Evolutionary conservation across 1,284 basidiomycete genomes (phyloP).

Genomic region (Fomitopsis pinicola): DNA sequence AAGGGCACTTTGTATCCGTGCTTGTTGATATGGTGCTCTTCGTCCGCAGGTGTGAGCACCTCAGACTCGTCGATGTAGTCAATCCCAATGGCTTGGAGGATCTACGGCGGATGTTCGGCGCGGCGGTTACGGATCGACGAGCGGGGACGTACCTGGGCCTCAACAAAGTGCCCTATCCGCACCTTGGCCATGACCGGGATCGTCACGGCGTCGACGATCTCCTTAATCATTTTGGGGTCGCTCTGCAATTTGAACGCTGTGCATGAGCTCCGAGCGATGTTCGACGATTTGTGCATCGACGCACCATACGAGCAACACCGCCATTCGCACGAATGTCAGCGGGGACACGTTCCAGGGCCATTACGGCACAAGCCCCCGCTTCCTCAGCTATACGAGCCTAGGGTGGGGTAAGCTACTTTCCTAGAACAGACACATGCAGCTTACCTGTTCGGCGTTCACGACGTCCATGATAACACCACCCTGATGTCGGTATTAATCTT

Average conservation of each 20-base stretch:
- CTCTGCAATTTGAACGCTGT: conserved; percentile 45
- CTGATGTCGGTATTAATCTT: conserved; percentile 29
- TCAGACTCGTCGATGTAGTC: conserved; percentile 99
- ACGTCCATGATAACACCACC: conserved; percentile 95
- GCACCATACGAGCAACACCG: conserved; percentile 91
- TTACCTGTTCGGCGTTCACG: conserved; percentile 76
- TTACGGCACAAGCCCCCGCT: conserved; percentile 96
- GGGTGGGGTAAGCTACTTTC: conserved; percentile 7
- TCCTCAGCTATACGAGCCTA: conserved; percentile 96
- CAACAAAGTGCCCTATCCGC: conserved; percentile 96
- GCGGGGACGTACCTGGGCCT: conserved; percentile 69
- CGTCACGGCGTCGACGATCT: conserved; percentile 88
- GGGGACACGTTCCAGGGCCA: conserved; percentile 95
- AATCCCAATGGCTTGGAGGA: conserved; percentile 90
- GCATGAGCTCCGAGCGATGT: not conserved
- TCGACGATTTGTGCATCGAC: conserved; percentile 15
- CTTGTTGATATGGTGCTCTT: conserved; percentile 82
- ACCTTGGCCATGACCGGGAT: conserved; percentile 94
- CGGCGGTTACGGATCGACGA: conserved; percentile 1
- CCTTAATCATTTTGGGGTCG: conserved; percentile 96
- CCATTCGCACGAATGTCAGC: conserved; percentile 91
- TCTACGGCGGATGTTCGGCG: conserved; percentile 43
- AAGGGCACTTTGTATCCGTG: conserved; percentile 89
- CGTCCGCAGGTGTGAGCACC: conserved; percentile 94
- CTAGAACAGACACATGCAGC: conserved; percentile 7